Evolutionary conservation across 2,329 filamentous ascomycete genomes (phyloP), one percentile per base, ranked within the genome.

Genomic region (Cryphonectria naterciae): DNA sequence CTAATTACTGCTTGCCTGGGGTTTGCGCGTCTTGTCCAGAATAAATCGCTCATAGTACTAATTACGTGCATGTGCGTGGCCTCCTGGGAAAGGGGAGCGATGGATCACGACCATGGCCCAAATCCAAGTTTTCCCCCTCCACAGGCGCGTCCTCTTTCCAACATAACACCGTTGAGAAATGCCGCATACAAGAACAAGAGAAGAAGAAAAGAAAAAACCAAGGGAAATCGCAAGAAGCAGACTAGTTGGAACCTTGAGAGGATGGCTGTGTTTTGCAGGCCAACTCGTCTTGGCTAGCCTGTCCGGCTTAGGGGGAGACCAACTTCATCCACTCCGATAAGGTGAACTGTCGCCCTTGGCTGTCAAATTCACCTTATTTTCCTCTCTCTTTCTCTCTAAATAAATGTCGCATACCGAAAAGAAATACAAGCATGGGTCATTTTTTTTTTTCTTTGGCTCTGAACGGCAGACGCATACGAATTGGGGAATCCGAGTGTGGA

Each of bases 11-110:
- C 37, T 39, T 39, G 4, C 4, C 37, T 19, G 7, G 6, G 7
- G 46, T 22, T 49, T 49, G 22, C 7, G 10, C 56, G 32, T 25
- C 19, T 22, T n/a, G 35, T n/a, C 32, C n/a, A n/a, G 4, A 39
- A 19, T 41, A 62, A 62, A 62, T 62, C 60, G 60, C 60, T 62
- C 60, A 62, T 41, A 62, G 60, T 39, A 62, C n/a, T 25, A 28
- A 56, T 17, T 8, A 4, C 52, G 25, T 56, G 10, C 32, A 32
- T 32, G 32, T 32, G 25, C 25, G 52, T 28, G 52, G 22, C 49
- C n/a, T 8, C 11, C 52, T 32, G 54, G 37, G 37, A 10, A 32
- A 58, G 54, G 54, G 11, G 54, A 58, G 54, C 54, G 13, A 32
- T 19, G 25, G 49, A 56, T 2, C 52, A 56, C 15, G 52, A 32